A percentile compares a stretch with the other conserved stretches of the same genome.
These are phyloP conservation scores for Avena sativa DNA, from an alignment of 176 grass and related monocot species.

Conservation along the genomic window DNA sequence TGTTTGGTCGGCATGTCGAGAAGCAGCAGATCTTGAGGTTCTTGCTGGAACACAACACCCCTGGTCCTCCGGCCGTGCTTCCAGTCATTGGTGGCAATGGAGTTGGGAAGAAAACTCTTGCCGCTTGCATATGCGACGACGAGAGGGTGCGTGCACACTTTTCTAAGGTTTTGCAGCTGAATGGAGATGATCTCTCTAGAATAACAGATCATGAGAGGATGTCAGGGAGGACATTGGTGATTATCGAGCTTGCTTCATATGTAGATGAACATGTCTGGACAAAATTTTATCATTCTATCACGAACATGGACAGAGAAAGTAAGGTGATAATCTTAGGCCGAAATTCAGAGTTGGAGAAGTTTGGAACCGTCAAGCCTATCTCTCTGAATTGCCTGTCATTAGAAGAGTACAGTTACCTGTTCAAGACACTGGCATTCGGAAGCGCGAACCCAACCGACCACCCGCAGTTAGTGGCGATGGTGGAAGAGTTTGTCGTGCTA, in stretches of 20 bases:
- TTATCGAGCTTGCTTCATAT: slow-evolving; percentile 9
- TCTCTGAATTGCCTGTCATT: not conserved
- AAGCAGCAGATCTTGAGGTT: slow-evolving; percentile 17
- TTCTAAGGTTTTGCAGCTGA: not conserved
- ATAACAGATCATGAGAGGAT: not conserved
- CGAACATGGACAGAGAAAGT: not conserved
- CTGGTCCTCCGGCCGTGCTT: not conserved
- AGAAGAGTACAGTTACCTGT: slow-evolving; percentile 23
- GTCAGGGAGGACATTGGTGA: not conserved
- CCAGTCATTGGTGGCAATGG: not conserved
- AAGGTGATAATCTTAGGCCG: slow-evolving; percentile 27
- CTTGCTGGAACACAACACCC: not conserved
- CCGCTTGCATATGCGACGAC: not conserved
- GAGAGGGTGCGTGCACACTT: not conserved
- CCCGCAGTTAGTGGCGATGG: not conserved
- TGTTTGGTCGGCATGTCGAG: slow-evolving; percentile 30
- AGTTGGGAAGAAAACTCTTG: slow-evolving; percentile 33
- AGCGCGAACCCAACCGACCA: not conserved
- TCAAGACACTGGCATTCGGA: slow-evolving; percentile 26
- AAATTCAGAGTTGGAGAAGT: not conserved
- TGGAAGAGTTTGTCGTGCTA: not conserved
- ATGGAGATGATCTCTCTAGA: not conserved
- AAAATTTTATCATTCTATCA: not conserved
- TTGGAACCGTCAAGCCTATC: slow-evolving; percentile 21
- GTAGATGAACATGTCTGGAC: not conserved